Base-by-base conservation (phyloP, 306 rosid genomes). In the Nissolia schottii region DNA sequence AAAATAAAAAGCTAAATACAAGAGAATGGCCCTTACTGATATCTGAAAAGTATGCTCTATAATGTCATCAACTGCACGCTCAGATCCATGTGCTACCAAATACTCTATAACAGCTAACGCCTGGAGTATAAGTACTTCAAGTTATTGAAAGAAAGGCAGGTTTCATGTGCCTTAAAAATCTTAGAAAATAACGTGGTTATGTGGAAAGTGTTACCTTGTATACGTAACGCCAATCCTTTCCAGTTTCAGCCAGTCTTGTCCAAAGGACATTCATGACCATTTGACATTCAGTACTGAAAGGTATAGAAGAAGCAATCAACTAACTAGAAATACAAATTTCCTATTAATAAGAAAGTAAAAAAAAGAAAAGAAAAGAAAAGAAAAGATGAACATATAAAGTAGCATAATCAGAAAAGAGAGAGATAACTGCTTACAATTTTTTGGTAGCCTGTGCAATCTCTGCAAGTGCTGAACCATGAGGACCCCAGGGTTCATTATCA, bases 401-500 rank as follows among this genome's bases (percentile, higher is more conserved):
- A 48, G 28, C 23, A 15, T 38, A 80, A 54, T 24, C 3, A 27
- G 28, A 74, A 64, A 37, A 48, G 29, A 73, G 40, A 16, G 2
- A 68, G 61, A 48, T 11, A 68, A 43, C 38, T 15, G 37, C 57
- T 69, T 80, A 95, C 99, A 95, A 95, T 86, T 95, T 91, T 74
- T 95, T 89, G 48, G 99, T 95, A 74, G 99, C 97, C 78, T 83
- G 91, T 16, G 97, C 90, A 37, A 95, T 95, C 88, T 95, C 99
- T 27, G 96, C 85, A 79, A 95, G 77, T 0, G 84, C 99, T 77
- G 96, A 71, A 75, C 99, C 99, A 77, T 95, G 99, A 84, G 99
- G 99, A 80, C 99, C 99, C 99, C 99, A 95, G 63, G 99, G 99
- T 80, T 95, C 99, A 83, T 85, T 84, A 46, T 95, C 99, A 41